phyloP scores from a whole-genome alignment of 2,329 filamentous ascomycete genomes.

The Sodiomyces alkalinus region DNA sequence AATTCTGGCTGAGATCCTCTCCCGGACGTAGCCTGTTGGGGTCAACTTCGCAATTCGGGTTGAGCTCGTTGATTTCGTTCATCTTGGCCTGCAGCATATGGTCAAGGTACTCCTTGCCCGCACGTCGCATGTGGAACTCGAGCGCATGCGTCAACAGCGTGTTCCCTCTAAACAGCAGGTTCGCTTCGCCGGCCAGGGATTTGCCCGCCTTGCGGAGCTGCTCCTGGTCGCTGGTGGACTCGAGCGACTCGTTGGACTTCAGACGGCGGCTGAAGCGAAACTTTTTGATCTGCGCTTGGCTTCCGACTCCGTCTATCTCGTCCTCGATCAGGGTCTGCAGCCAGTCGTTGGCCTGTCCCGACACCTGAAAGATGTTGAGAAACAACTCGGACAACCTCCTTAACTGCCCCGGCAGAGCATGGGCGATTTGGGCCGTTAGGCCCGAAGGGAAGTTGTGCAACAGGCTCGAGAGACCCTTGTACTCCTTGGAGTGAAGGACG shows the following conservation, averaged over 20 bases:
- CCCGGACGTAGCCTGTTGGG: constrained; percentile 55
- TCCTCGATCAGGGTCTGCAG: constrained; percentile 87
- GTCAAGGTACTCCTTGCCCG: constrained; percentile 86
- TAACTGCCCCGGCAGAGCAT: constrained; percentile 62
- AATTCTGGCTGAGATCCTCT: constrained; percentile 70
- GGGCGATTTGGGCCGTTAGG: constrained; percentile 71
- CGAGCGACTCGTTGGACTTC: constrained; percentile 54
- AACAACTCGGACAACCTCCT: constrained; percentile 72
- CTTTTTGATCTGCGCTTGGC: constrained; percentile 62
- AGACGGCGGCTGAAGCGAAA: constrained; percentile 56
- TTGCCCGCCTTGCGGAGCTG: constrained; percentile 62
- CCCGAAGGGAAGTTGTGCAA: constrained; percentile 74
- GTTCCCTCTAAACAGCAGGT: constrained; percentile 88
- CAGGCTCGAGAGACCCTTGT: constrained; percentile 66
- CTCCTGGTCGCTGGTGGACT: constrained; percentile 48
- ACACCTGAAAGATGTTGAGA: constrained; percentile 90
- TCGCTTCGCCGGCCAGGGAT: constrained; percentile 73
- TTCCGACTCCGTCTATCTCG: constrained; percentile 87
- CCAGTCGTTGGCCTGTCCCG: constrained; percentile 74
- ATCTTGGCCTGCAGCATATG: constrained; percentile 78
- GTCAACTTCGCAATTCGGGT: constrained; percentile 90
- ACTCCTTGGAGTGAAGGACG: constrained; percentile 75
- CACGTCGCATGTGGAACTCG: constrained; percentile 87
- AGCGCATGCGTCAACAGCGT: constrained; percentile 85
- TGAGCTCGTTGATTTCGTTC: constrained; percentile 74